Evolutionary conservation across 1,284 basidiomycete species (phyloP).

Genomic region (Rhizoctonia solani): DNA sequence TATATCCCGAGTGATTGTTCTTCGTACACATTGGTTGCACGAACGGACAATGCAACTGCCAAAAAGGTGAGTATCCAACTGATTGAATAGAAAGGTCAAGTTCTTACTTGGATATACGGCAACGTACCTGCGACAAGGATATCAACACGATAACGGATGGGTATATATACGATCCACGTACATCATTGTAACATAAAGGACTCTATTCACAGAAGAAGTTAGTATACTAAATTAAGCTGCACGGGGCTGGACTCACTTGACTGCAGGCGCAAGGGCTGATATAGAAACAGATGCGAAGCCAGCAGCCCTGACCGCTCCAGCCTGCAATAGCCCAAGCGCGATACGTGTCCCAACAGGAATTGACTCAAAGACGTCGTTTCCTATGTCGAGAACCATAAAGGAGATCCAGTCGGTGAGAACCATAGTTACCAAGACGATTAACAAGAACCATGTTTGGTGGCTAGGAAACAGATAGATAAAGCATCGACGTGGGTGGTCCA

Average conservation of each 20-base stretch:
- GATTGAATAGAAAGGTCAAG: constrained; percentile 44
- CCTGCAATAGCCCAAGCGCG: constrained; percentile 67
- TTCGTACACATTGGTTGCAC: constrained; percentile 99
- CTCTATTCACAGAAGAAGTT: constrained; percentile 50
- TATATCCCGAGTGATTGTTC: constrained; percentile 84
- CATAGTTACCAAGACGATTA: constrained; percentile 62
- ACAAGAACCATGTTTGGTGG: constrained; percentile 92
- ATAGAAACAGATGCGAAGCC: constrained; percentile 82
- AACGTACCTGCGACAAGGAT: constrained; percentile 46
- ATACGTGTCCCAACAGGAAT: constrained; percentile 74
- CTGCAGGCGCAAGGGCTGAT: constrained; percentile 75
- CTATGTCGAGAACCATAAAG: constrained; percentile 88
- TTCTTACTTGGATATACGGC: constrained; percentile 56
- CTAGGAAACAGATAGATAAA: constrained; percentile 95
- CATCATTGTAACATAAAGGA: constrained; percentile 90
- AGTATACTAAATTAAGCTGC: constrained; percentile 36
- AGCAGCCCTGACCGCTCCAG: constrained; percentile 67
- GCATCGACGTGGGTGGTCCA: constrained; percentile 96
- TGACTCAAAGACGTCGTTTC: constrained; percentile 68
- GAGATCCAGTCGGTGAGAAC: constrained; percentile 87
- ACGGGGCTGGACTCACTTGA: constrained; percentile 62
- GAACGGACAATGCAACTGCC: constrained; percentile 64
- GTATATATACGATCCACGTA: constrained; percentile 52
- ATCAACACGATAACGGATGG: neutral
- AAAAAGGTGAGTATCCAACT: constrained; percentile 35